A percentile compares a stretch with the other conserved stretches of the same genome.
Conservation (phyloP, 768 basidiomycete species). For the Podaxis carcinomalis region DNA sequence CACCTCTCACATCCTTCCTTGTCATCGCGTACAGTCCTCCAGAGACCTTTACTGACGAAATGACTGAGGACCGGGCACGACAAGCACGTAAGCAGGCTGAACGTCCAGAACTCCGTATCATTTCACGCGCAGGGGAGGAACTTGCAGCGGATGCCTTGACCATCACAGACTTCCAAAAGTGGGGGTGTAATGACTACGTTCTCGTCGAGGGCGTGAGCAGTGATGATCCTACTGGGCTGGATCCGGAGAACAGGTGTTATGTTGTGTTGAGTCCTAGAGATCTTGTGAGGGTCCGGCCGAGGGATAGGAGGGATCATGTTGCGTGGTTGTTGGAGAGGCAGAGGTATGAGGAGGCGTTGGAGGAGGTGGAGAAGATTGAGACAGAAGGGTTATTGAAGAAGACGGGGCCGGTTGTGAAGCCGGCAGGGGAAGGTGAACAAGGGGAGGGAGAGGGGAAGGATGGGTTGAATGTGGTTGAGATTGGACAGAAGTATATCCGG, state of each 20-base stretch:
- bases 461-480: constrained; percentile 53
- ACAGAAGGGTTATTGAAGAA: constrained; percentile 24
- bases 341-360: constrained; percentile 87
- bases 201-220: constrained; percentile 49
- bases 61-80: constrained; percentile 64
- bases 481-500: constrained; percentile 84
- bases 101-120: constrained; percentile 91
- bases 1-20: constrained; percentile 63
- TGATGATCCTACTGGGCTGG: constrained; percentile 22
- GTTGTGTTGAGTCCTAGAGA: constrained; percentile 86
- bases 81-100: constrained; percentile 84
- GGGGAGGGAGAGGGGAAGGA: constrained; percentile 30
- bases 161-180: constrained; percentile 73
- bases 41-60: constrained; percentile 68
- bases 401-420: constrained; percentile 11
- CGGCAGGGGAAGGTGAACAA: not conserved
- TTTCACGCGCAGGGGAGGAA: constrained; percentile 87
- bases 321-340: constrained; percentile 85
- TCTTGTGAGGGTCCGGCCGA: constrained; percentile 78
- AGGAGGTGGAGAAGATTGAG: constrained; percentile 68
- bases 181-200: constrained; percentile 90
- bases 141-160: constrained; percentile 79
- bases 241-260: constrained; percentile 51
- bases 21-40: constrained; percentile 85
- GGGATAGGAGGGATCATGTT: constrained; percentile 89